phyloP scores from a whole-genome alignment of 495 filamentous ascomycete species.

The Aspergillus sclerotioniger region DNA sequence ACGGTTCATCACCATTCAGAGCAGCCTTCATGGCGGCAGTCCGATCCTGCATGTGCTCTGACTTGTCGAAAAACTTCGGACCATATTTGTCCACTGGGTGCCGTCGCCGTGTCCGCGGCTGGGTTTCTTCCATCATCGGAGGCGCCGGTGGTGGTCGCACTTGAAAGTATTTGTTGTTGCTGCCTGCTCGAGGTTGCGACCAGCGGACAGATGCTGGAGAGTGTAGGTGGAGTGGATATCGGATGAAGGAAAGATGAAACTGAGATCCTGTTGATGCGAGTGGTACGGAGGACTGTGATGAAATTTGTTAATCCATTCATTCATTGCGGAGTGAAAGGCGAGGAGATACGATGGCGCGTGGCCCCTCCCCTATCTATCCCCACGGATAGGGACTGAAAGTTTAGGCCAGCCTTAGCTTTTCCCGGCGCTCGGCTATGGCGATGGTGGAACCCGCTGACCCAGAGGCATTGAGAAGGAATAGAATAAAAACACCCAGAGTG shows the following conservation, averaged over 20 bases:
- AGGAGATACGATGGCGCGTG: no score
- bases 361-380: no score
- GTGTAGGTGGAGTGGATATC: neutral
- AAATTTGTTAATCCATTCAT: no score
- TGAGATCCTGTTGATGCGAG: neutral
- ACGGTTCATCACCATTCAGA: conserved; percentile 12
- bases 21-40: conserved; percentile 29
- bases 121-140: conserved; percentile 19
- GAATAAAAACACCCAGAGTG: no score
- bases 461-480: no score
- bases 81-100: conserved; percentile 36
- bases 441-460: no score
- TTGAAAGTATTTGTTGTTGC: neutral
- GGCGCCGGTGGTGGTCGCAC: neutral
- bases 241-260: neutral
- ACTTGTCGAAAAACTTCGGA: conserved; percentile 54
- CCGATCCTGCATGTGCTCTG: conserved; percentile 57
- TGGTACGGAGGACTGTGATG: no score
- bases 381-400: no score
- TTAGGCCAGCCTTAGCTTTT: no score
- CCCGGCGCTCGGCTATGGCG: no score
- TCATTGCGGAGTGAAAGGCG: no score
- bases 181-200: neutral
- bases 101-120: conserved; percentile 21
- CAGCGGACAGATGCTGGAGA: neutral